Evolutionary conservation across 129 eudicot species (phyloP).

Genomic region (Flaveria ramosissima): DNA sequence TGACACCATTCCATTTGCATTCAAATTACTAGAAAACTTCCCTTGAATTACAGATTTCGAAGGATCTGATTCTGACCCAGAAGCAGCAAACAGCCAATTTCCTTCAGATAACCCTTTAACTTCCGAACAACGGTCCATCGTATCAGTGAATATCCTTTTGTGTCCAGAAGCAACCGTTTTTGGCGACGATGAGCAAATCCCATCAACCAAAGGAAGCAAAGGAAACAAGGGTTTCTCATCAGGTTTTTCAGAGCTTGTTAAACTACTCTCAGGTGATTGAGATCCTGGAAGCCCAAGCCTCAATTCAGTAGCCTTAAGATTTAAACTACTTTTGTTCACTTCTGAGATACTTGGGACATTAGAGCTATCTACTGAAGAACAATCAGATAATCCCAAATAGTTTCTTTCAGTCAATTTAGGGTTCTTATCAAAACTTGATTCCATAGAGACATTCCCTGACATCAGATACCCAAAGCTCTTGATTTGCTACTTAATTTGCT

Average conservation of each 20-base stretch:
- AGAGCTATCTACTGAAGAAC: slow-evolving; percentile 79
- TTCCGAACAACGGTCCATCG: slow-evolving; percentile 57
- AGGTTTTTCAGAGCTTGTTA: slow-evolving; percentile 42
- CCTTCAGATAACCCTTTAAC: slow-evolving; percentile 34
- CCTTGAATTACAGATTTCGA: slow-evolving; percentile 35
- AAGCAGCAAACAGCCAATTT: slow-evolving; percentile 34
- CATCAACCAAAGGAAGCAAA: slow-evolving; percentile 57
- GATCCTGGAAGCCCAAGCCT: slow-evolving; percentile 91
- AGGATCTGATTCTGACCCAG: slow-evolving; percentile 40
- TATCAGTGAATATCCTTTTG: slow-evolving; percentile 66
- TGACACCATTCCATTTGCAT: slow-evolving; percentile 37
- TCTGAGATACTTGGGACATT: slow-evolving; percentile 49
- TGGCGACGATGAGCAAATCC: slow-evolving; percentile 47
- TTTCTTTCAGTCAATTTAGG: slow-evolving; percentile 52
- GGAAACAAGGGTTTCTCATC: slow-evolving; percentile 78
- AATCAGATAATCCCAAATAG: slow-evolving; percentile 64
- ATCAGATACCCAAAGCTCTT: slow-evolving; percentile 38
- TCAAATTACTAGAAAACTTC: slow-evolving; percentile 36
- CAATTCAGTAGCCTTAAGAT: slow-evolving; percentile 68
- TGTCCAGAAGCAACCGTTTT: slow-evolving; percentile 55
- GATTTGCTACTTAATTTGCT: slow-evolving; percentile 22
- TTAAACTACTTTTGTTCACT: slow-evolving; percentile 48
- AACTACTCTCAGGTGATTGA: slow-evolving; percentile 54
- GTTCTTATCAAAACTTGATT: slow-evolving; percentile 38
- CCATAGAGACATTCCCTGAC: slow-evolving; percentile 50